Base-by-base conservation (phyloP, 2,329 filamentous ascomycete species). In the Acrocalymma vagum region DNA sequence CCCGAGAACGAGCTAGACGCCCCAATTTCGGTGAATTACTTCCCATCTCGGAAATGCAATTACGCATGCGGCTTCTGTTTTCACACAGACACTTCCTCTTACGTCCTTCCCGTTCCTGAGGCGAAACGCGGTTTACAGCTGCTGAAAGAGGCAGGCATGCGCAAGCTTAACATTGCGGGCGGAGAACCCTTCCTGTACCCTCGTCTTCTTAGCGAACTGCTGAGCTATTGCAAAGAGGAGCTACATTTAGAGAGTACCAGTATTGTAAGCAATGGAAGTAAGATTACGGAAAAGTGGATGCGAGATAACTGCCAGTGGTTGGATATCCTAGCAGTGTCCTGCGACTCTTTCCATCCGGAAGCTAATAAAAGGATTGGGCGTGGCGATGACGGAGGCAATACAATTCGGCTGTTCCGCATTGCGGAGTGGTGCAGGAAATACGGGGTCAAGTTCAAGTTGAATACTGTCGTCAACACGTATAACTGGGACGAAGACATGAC, bases 361-460 rank as follows among this genome's bases (percentile, higher is more conserved):
- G 80, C 77, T 2, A 82, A 82, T 57, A 69, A 70, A 24, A 60
- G 56, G 16, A 82, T 83, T 41, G 78, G 80, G 3, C 71, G 79
- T 6, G 67, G 31, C 6, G 42, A 46, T 10, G 38, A 23, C 17
- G 34, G 36, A 22, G 62, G 72, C n/a, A 74, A 81, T 38, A 68
- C 81, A 10, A 34, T 43, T 13, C 67, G 74, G 35, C 64, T 82
- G 1, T 73, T 71, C 34, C 51, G 62, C 9, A 71, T 82, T 44
- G 58, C 63, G 4, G 57, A 60, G 1, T 77, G 75, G 71, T 83
- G 80, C 58, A 51, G 56, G 3, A 41, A 74, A 40, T 71, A 72
- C 16, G 70, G 71, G 1, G 74, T 82, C 56, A 78, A 73, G 60
- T 81, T 83, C 68, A 82, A 83, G 66, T 56, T 82, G 34, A 83